Base-by-base conservation (phyloP, 495 filamentous ascomycete species). In the Evansstolkia leycettana region DNA sequence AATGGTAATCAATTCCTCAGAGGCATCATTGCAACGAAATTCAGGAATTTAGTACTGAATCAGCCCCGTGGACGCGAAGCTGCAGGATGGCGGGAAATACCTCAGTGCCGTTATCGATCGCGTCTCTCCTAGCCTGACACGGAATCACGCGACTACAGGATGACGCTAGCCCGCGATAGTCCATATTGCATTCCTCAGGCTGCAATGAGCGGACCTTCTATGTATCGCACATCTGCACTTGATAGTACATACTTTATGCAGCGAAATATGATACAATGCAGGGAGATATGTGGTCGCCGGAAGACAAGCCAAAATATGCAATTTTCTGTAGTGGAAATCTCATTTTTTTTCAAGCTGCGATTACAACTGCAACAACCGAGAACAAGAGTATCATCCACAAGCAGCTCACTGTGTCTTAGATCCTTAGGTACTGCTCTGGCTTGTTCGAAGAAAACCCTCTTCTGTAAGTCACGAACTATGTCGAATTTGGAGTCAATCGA, bases 101-200 rank as follows among this genome's bases (percentile, higher is more conserved):
- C 8, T 18, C 26, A 25, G 24, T 26, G 36, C 30, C 36, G 14
- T 23, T 23, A 9, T 23, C 20, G 9, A 23, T 23, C 40, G 34
- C 40, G 40, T 40, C 39, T 25, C 7, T 17, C 20, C 20, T 9
- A 23, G n/a, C n/a, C n/a, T 17, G 25, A 40, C 45, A 33, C 45
- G 45, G 12, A 8, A 27, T 34, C 47, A 50, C 42, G 39, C 28
- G 20, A 23, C 9, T 23, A 5, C 5, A 9, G 5, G 20, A 23
- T 33, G 12, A 10, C 18, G 28, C 43, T 43, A 46, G 31, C 8
- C 40, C 31, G 37, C 9, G 31, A 32, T 16, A 17, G 42, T 37
- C 29, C 13, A 45, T 45, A 43, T 43, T 33, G 28, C 41, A 43
- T 51, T 47, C 42, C 48, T 51, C 33, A 51, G 48, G 48, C 40